Percentiles rank a stretch among this genome's conserved stretches.
Evolutionary conservation across 2,329 filamentous ascomycete genomes (phyloP).

Genomic region (Leptographium lundbergii): DNA sequence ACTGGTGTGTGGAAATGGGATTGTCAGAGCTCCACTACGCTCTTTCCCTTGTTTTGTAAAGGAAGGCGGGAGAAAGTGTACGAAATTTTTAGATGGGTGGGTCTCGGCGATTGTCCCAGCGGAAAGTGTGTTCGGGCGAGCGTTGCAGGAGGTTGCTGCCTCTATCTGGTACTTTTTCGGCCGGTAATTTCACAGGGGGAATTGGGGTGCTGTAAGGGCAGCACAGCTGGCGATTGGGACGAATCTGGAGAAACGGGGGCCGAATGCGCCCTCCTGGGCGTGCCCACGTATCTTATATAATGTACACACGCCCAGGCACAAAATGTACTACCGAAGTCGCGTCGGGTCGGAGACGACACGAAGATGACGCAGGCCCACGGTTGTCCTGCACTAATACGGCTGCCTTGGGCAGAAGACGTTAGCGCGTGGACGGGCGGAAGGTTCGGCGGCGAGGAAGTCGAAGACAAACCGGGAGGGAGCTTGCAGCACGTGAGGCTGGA

Average conservation of each 20-base stretch:
- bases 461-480: conserved; percentile 6
- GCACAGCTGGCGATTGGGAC: neutral
- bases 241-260: neutral
- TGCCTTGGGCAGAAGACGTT: neutral
- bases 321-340: neutral
- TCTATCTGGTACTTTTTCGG: neutral
- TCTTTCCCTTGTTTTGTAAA: neutral
- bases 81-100: conserved; percentile 2
- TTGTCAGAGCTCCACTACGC: neutral
- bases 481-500: neutral
- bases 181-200: neutral
- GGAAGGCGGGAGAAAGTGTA: conserved; percentile 11
- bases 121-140: neutral
- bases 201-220: neutral
- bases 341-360: neutral
- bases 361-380: neutral
- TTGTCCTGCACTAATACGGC: neutral
- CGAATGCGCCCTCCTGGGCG: neutral
- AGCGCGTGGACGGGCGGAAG: conserved; percentile 4
- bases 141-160: neutral
- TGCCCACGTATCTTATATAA: neutral
- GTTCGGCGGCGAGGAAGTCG: conserved; percentile 7
- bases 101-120: neutral
- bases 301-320: neutral
- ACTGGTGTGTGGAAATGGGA: neutral